Evolutionary conservation across 192 early-diverging fungal species (phyloP).

Genomic region (Coemansia sp.): DNA sequence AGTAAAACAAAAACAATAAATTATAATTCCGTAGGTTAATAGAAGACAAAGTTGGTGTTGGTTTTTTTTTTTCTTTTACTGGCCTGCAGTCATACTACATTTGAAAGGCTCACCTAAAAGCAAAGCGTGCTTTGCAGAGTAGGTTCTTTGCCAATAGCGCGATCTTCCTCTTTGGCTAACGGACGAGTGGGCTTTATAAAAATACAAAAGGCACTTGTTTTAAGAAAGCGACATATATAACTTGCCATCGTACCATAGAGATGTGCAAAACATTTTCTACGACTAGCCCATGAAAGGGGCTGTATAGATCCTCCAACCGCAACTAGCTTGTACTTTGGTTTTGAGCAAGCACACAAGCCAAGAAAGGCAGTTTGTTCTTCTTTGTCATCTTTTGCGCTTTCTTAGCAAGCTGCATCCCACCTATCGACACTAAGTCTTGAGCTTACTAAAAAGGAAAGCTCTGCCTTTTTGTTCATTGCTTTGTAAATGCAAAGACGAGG

Average conservation of each 20-base stretch:
- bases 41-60: not conserved
- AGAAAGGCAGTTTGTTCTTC: too few relatives aligned
- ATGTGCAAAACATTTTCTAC: not conserved
- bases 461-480: too few relatives aligned
- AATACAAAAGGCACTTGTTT: not conserved
- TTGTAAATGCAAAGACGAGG: too few relatives aligned
- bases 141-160: not conserved
- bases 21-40: not conserved
- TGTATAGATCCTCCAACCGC: too few relatives aligned
- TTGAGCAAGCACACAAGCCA: too few relatives aligned
- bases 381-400: too few relatives aligned
- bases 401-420: too few relatives aligned
- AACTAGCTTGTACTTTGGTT: too few relatives aligned
- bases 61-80: not conserved
- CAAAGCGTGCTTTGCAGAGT: not conserved
- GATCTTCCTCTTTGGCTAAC: not conserved
- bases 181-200: not conserved
- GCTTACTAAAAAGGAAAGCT: too few relatives aligned
- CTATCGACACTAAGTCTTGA: too few relatives aligned
- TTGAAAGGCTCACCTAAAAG: not conserved
- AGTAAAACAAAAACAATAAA: not conserved
- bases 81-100: not conserved
- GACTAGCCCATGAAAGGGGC: too few relatives aligned
- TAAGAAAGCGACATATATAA: not conserved
- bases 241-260: not conserved